Percentiles rank a stretch among this genome's conserved stretches.
These are phyloP conservation scores for Artemisia argyi DNA, from an alignment of 129 eudicot species.

Conservation along the genomic window DNA sequence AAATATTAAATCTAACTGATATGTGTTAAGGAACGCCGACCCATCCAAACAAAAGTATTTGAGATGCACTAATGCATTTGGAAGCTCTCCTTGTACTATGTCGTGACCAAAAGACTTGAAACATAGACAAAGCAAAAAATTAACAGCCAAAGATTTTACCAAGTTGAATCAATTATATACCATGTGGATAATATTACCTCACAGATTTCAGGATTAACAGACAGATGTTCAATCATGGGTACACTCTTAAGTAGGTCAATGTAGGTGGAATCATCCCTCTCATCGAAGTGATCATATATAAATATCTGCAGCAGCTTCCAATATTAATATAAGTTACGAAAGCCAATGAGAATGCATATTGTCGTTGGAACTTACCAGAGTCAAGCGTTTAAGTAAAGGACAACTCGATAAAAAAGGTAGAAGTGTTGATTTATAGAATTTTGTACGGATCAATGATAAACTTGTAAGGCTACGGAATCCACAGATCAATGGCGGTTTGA, in stretches of 20 bases:
- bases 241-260: not conserved
- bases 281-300: not conserved
- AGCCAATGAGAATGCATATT: not conserved
- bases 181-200: not conserved
- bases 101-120: not conserved
- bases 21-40: not conserved
- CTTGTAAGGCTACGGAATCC: conserved; percentile 1
- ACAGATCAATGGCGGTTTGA: not conserved
- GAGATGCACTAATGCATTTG: not conserved
- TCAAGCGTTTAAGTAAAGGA: not conserved
- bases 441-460: not conserved
- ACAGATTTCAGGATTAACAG: not conserved
- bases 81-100: not conserved
- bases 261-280: not conserved
- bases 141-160: not conserved
- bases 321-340: not conserved
- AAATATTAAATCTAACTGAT: not conserved
- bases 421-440: not conserved
- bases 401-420: not conserved
- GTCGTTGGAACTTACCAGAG: not conserved
- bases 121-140: not conserved
- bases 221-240: not conserved
- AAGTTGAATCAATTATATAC: not conserved
- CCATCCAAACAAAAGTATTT: not conserved
- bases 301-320: not conserved